Evolutionary conservation across 345 rosid genomes (phyloP).

Genomic region (Eucalyptus cladocalyx): DNA sequence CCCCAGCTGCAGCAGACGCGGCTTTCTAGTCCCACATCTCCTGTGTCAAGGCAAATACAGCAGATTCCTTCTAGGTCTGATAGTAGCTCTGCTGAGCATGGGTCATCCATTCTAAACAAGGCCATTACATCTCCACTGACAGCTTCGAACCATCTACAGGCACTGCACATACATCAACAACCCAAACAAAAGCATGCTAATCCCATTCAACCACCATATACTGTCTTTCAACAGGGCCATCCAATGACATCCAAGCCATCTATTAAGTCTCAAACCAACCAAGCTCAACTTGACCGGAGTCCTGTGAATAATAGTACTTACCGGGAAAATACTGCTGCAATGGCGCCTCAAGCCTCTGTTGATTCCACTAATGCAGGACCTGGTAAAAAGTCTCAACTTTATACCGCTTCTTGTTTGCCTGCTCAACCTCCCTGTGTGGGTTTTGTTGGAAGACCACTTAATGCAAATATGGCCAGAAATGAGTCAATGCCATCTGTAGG

Average conservation of each 20-base stretch:
- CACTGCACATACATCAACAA: conserved; percentile 20
- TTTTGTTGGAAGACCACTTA: conserved; percentile 25
- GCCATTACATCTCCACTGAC: not conserved
- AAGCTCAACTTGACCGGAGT: conserved; percentile 29
- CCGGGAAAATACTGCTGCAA: not conserved
- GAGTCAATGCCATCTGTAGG: conserved; percentile 34
- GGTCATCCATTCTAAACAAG: conserved; percentile 25
- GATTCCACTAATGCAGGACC: conserved; percentile 24
- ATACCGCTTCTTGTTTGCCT: conserved; percentile 19
- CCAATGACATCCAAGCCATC: not conserved
- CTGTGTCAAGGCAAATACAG: conserved; percentile 12
- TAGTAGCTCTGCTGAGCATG: conserved; percentile 43
- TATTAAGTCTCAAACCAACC: conserved; percentile 47
- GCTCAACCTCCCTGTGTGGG: conserved; percentile 28
- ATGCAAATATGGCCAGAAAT: conserved; percentile 26
- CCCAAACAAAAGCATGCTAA: conserved; percentile 37
- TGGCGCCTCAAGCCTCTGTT: conserved; percentile 23
- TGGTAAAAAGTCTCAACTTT: conserved; percentile 45
- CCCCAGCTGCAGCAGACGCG: conserved; percentile 16
- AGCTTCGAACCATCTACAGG: not conserved
- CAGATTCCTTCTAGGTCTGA: conserved; percentile 51
- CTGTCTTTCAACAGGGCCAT: conserved; percentile 47
- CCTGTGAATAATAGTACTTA: conserved; percentile 8
- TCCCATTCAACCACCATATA: conserved; percentile 35
- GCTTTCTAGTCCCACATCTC: conserved; percentile 35